Evolutionary conservation across 108 stramenopile species (phyloP).

Genomic region (Mayamaea pseudoterrestris): DNA sequence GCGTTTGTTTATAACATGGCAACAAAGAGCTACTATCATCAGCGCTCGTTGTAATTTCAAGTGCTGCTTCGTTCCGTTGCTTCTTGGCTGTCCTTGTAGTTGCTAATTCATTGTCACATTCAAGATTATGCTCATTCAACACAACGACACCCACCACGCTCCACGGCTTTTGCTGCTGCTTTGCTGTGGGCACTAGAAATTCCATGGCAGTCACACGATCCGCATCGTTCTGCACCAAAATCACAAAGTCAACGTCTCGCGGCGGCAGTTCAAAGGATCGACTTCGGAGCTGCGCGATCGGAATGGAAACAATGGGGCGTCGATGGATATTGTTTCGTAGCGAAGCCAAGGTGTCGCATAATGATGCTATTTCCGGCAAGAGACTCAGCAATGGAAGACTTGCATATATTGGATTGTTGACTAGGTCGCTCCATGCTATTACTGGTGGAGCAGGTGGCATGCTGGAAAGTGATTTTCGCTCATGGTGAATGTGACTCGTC

Average conservation of each 20-base stretch:
- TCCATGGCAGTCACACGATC: conserved; percentile 1
- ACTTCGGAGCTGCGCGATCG: conserved; percentile 4
- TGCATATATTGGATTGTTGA: too few species aligned
- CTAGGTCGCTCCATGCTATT: too few species aligned
- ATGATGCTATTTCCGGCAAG: too few species aligned
- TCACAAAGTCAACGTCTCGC: conserved; percentile 33
- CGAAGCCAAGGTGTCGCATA: too few species aligned
- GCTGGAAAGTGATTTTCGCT: too few species aligned
- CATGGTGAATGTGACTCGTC: too few species aligned
- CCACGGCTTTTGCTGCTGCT: conserved; percentile 36
- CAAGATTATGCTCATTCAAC: conserved; percentile 15
- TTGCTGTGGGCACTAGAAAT: conserved; percentile 19
- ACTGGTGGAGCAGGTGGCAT: too few species aligned
- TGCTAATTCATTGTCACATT: conserved; percentile 14
- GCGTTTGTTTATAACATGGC: too few species aligned
- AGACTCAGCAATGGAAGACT: too few species aligned
- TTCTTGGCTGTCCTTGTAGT: not conserved
- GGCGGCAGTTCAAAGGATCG: conserved; percentile 48
- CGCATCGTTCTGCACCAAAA: conserved; percentile 19
- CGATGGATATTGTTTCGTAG: too few species aligned
- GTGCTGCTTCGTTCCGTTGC: not conserved
- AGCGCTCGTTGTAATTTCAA: conserved; percentile 1
- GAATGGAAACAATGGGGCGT: too few species aligned
- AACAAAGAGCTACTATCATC: not conserved
- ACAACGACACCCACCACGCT: conserved; percentile 28